Percentiles rank a stretch among this genome's conserved stretches.
Evolutionary conservation across 345 rosid species (phyloP).

Genomic region (Hirschfeldia incana): DNA sequence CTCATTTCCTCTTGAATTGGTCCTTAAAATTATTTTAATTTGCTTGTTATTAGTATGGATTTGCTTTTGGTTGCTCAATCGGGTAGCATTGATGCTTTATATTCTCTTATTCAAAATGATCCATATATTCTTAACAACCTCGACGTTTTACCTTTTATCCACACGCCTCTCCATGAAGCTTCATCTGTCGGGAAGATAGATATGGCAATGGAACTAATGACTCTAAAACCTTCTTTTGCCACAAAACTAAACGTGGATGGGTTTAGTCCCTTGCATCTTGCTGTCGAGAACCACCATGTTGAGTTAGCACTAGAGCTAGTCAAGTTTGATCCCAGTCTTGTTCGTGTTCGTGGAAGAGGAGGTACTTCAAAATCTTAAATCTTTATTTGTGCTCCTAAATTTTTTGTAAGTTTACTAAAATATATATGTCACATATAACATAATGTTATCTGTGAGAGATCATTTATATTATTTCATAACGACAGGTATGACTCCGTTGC

Average conservation of each 20-base stretch:
- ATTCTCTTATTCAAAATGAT: not conserved
- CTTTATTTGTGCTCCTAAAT: not conserved
- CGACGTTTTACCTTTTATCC: not conserved
- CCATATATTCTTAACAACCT: not conserved
- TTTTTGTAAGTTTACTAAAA: too few species aligned
- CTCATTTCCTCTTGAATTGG: not conserved
- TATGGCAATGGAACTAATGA: not conserved
- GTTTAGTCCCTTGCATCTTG: not conserved
- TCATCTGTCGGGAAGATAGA: not conserved
- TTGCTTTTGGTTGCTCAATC: not conserved
- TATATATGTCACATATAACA: too few species aligned
- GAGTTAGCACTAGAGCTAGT: not conserved
- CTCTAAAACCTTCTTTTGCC: not conserved
- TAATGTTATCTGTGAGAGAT: not conserved
- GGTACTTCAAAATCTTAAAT: not conserved
- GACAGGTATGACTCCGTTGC: not conserved
- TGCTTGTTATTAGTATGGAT: not conserved
- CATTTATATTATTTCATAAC: too few species aligned
- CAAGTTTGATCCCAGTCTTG: not conserved
- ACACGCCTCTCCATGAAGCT: not conserved
- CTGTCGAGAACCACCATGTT: not conserved
- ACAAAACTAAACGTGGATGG: not conserved
- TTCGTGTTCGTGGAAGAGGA: not conserved
- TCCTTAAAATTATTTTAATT: not conserved
- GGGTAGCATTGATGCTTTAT: not conserved